Evolutionary conservation across 345 rosid genomes (phyloP), one percentile per base, ranked within the genome.

Genomic region (Salix viminalis): DNA sequence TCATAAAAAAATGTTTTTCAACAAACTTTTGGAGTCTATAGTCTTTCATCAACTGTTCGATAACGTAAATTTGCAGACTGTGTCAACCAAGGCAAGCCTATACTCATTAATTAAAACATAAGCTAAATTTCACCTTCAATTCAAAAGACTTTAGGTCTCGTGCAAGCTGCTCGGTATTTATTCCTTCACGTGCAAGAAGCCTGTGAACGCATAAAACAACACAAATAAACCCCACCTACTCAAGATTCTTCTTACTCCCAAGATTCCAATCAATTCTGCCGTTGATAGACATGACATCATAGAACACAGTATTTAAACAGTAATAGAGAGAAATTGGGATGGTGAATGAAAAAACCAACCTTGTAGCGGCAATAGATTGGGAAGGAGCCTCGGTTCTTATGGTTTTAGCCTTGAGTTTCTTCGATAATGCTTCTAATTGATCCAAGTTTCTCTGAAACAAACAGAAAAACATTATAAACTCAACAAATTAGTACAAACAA

Each of bases 131-230:
- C 73, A 93, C 99, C 97, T 96, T 96, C 76, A 96, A 85, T 80
- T 96, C 98, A 81, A 96, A 93, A 52, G 99, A 96, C 81, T 92
- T 96, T 2, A 96, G 87, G 87, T 93, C 98, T 24, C 97, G 91
- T 32, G 99, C 94, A 77, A 96, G 95, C 81, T 96, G 99, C 81
- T 96, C 99, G 0, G 98, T 98, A 74, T 96, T 96, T 79, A 96
- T 90, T 84, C 99, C 99, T 83, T 96, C 98, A 21, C 97, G 91
- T 52, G 98, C 99, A 86, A 93, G 98, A 79, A 96, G 84, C 87
- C 98, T 96, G 77, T 46, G 78, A 78, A 75, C 5, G 11, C 37
- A 76, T 37, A 30, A 34, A 19, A 83, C n/a, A 28, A 76, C 34
- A 32, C 15, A 75, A 12, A 50, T 4, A 41, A 62, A 60, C 39